phyloP scores from a whole-genome alignment of 768 basidiomycete species.

The Termitomyces sp. region DNA sequence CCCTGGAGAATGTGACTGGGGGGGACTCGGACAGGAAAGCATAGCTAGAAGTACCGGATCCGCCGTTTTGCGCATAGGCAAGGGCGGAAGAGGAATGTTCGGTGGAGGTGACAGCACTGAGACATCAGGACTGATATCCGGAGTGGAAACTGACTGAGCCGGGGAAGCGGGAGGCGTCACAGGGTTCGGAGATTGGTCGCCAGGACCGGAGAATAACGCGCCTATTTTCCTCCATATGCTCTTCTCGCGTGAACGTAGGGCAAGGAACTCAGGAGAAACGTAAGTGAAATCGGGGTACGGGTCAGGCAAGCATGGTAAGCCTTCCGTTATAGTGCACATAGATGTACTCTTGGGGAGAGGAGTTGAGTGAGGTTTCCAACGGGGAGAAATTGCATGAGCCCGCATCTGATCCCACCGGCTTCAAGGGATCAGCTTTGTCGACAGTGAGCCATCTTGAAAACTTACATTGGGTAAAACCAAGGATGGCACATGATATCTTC shows the following conservation, averaged over 20 bases:
- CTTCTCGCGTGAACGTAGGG: not conserved
- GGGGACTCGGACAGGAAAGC: not conserved
- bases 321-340: not conserved
- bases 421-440: not conserved
- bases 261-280: not conserved
- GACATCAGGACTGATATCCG: not conserved
- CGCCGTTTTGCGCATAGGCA: not conserved
- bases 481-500: slow-evolving; percentile 3
- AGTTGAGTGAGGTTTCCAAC: not conserved
- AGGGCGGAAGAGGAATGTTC: not conserved
- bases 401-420: slow-evolving; percentile 1
- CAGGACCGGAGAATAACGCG: not conserved
- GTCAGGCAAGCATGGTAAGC: not conserved
- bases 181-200: not conserved
- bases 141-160: not conserved
- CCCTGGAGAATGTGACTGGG: not conserved
- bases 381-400: not conserved
- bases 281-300: not conserved
- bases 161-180: not conserved
- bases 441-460: not conserved
- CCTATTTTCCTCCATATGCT: not conserved
- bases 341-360: not conserved
- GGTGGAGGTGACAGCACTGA: not conserved
- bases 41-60: not conserved
- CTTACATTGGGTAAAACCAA: slow-evolving; percentile 9